Percentiles rank a stretch among this genome's conserved stretches.
Conservation (phyloP, 805 yeast genomes). For the Monosporozyma yasuniensis region DNA sequence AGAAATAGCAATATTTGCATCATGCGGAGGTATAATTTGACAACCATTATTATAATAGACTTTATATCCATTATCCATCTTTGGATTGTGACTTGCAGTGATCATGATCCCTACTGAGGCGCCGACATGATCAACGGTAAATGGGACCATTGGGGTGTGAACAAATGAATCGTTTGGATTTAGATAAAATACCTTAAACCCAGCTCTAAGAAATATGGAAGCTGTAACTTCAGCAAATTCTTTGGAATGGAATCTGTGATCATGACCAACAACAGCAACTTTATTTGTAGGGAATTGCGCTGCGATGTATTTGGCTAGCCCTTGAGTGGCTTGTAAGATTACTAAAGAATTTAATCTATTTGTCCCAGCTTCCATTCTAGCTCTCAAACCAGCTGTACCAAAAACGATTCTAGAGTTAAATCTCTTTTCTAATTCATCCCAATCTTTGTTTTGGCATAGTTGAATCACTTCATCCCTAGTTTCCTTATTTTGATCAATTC, state of each 20-base stretch:
- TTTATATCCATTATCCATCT: constrained; percentile 84
- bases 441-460: constrained; percentile 34
- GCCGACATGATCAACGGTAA: constrained; percentile 51
- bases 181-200: constrained; percentile 60
- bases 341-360: constrained; percentile 83
- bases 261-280: constrained; percentile 71
- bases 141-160: constrained; percentile 92
- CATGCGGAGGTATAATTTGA: constrained; percentile 92
- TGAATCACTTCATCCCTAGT: constrained; percentile 49
- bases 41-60: constrained; percentile 92
- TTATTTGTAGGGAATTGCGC: constrained; percentile 22
- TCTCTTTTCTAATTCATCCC: constrained; percentile 41
- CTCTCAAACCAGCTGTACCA: constrained; percentile 90
- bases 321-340: constrained; percentile 84
- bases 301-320: constrained; percentile 47
- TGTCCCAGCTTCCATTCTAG: constrained; percentile 87
- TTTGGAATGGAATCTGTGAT: constrained; percentile 75
- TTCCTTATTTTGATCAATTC: constrained; percentile 30
- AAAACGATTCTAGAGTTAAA: constrained; percentile 59
- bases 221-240: constrained; percentile 76
- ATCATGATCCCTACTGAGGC: constrained; percentile 87
- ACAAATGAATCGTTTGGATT: constrained; percentile 32
- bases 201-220: constrained; percentile 56
- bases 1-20: constrained; percentile 53
- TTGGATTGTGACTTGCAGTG: constrained; percentile 84